Percentiles rank a stretch among this genome's conserved stretches.
These are phyloP conservation scores for Mucor lusitanicus DNA, from an alignment of 371 early-diverging fungal genomes.

Conservation along the genomic window DNA sequence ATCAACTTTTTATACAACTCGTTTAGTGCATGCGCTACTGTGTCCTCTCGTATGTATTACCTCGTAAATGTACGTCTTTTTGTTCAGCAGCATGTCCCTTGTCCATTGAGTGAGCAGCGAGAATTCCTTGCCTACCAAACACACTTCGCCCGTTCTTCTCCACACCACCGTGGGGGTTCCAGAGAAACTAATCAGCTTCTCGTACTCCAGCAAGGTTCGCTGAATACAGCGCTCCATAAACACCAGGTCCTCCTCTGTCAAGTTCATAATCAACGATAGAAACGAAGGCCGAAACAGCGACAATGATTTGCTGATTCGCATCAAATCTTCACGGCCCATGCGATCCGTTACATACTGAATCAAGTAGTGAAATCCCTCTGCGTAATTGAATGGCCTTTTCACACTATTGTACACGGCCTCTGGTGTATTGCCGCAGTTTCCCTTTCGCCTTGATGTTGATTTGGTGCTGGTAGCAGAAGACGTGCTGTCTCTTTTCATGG, in stretches of 20 bases:
- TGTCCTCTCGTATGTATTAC: conserved; percentile 12
- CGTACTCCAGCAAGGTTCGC: conserved; percentile 73
- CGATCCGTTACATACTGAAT: conserved; percentile 79
- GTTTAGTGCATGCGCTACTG: not conserved
- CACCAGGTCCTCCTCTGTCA: conserved; percentile 88
- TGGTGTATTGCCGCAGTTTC: conserved; percentile 40
- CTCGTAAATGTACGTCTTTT: conserved; percentile 73
- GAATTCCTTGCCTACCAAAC: conserved; percentile 91
- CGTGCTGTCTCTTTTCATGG: conserved; percentile 21
- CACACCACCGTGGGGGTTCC: conserved; percentile 95
- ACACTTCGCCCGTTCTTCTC: conserved; percentile 93
- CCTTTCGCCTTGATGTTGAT: conserved; percentile 32
- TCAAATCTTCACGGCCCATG: conserved; percentile 83
- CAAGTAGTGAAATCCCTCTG: conserved; percentile 87
- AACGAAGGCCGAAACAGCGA: conserved; percentile 91
- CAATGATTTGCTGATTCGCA: conserved; percentile 85
- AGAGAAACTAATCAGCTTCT: conserved; percentile 73
- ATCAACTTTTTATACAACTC: conserved; percentile 70
- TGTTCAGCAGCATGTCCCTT: conserved; percentile 73
- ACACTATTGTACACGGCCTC: conserved; percentile 70
- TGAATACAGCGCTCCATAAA: conserved; percentile 95
- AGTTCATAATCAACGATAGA: conserved; percentile 87
- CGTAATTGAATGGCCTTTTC: conserved; percentile 81
- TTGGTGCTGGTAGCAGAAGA: conserved; percentile 16
- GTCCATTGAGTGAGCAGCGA: conserved; percentile 88